Evolutionary conservation across 2,329 filamentous ascomycete species (phyloP).

Genomic region (Purpureocillium takamizusanense): DNA sequence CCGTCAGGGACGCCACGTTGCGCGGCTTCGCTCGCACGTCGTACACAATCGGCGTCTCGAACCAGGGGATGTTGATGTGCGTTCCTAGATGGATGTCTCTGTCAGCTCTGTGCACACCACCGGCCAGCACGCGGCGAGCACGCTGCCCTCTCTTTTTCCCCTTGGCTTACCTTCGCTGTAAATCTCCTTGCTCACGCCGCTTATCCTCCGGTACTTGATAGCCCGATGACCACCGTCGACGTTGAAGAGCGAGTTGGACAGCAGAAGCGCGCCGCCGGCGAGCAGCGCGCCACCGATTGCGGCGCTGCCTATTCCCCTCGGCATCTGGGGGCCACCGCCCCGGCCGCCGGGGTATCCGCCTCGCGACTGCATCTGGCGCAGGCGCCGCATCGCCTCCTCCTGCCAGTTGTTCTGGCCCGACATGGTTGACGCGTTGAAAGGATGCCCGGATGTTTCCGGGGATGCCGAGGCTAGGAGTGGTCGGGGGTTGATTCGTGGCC

Average conservation of each 20-base stretch:
- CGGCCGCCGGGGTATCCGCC: conserved; percentile 32
- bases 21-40: conserved; percentile 96
- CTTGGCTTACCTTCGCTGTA: conserved; percentile 70
- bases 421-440: conserved; percentile 12
- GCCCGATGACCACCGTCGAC: conserved; percentile 98
- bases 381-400: conserved; percentile 41
- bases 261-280: conserved; percentile 38
- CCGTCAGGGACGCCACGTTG: conserved; percentile 92
- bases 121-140: too few species aligned
- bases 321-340: conserved; percentile 31
- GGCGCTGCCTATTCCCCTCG: conserved; percentile 28
- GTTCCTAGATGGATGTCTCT: too few species aligned
- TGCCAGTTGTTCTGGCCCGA: conserved; percentile 30
- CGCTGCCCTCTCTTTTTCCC: too few species aligned
- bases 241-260: conserved; percentile 60
- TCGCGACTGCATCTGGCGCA: conserved; percentile 38
- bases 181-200: conserved; percentile 92
- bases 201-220: conserved; percentile 93
- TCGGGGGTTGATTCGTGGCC: background rate
- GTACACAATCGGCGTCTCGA: conserved; percentile 94
- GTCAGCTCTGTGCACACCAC: too few species aligned
- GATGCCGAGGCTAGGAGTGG: background rate
- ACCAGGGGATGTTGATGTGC: conserved; percentile 89
- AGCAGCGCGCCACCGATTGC: conserved; percentile 33
- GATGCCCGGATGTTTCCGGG: background rate